phyloP scores from a whole-genome alignment of 345 rosid genomes.

The Sonneratia caseolaris region DNA sequence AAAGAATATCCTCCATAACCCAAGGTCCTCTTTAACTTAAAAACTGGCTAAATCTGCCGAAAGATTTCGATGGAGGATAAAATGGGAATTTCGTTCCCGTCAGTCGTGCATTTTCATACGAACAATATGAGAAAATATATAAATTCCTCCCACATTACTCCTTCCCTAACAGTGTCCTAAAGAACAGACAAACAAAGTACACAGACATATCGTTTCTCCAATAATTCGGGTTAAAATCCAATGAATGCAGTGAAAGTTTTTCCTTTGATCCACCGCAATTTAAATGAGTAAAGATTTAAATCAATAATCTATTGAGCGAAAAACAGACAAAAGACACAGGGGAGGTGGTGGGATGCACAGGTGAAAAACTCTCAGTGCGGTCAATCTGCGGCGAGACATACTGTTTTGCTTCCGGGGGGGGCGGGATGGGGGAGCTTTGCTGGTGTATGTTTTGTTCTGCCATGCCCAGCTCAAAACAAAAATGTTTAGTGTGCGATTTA shows the following conservation, averaged over 20 bases:
- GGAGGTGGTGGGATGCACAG: background rate
- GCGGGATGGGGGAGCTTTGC: constrained; percentile 2
- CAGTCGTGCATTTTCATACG: background rate
- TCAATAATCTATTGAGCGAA: too few species aligned
- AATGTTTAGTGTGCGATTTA: background rate
- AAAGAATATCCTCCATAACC: constrained; percentile 16
- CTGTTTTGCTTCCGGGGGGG: background rate
- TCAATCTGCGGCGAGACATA: constrained; percentile 1
- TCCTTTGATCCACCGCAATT: too few species aligned
- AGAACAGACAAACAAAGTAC: too few species aligned
- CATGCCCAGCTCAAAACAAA: background rate
- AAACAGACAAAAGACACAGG: too few species aligned
- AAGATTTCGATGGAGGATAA: background rate
- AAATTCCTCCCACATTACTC: too few species aligned
- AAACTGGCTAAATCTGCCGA: background rate
- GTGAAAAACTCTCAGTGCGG: constrained; percentile 9
- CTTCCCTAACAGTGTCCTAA: too few species aligned
- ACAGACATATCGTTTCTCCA: too few species aligned
- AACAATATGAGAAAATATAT: too few species aligned
- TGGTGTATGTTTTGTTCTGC: constrained; percentile 7
- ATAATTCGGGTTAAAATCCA: too few species aligned
- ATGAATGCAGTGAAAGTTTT: too few species aligned
- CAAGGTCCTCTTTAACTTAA: constrained; percentile 2
- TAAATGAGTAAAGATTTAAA: too few species aligned
- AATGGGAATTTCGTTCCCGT: background rate